These are phyloP conservation scores for Pichia scutulata DNA, from an alignment of 805 yeast genomes.

Conservation along the genomic window DNA sequence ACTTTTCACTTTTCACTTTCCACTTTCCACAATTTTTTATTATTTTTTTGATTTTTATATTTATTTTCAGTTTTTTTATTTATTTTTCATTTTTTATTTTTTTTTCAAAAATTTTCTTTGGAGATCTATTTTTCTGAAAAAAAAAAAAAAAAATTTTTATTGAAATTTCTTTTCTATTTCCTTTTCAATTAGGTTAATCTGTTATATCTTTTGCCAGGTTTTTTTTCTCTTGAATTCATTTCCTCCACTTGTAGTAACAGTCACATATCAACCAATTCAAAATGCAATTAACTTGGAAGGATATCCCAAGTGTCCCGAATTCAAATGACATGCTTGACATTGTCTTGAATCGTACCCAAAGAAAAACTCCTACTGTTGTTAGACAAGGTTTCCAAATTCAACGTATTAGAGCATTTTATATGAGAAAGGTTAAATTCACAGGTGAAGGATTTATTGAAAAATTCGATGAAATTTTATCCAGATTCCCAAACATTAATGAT, in stretches of 20 bases:
- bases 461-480: conserved; percentile 72
- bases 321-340: conserved; percentile 92
- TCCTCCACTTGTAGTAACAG: too few relatives aligned
- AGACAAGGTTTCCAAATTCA: conserved; percentile 94
- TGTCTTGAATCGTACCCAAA: conserved; percentile 93
- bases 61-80: neutral
- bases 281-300: conserved; percentile 98
- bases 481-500: conserved; percentile 95
- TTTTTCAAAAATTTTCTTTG: neutral
- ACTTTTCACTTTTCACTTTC: too few relatives aligned
- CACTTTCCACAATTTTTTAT: too few relatives aligned
- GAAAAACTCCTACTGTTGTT: conserved; percentile 98
- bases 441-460: conserved; percentile 95
- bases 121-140: neutral
- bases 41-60: too few relatives aligned
- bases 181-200: neutral
- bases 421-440: conserved; percentile 96
- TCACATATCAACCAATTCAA: conserved; percentile 9
- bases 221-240: too few relatives aligned
- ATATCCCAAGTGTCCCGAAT: conserved; percentile 90
- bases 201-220: neutral
- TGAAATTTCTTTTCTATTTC: neutral
- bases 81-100: neutral
- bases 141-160: neutral
- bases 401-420: conserved; percentile 93